Conservation (phyloP, 257 asterid genomes). For the Paraleonurus japonicus region DNA sequence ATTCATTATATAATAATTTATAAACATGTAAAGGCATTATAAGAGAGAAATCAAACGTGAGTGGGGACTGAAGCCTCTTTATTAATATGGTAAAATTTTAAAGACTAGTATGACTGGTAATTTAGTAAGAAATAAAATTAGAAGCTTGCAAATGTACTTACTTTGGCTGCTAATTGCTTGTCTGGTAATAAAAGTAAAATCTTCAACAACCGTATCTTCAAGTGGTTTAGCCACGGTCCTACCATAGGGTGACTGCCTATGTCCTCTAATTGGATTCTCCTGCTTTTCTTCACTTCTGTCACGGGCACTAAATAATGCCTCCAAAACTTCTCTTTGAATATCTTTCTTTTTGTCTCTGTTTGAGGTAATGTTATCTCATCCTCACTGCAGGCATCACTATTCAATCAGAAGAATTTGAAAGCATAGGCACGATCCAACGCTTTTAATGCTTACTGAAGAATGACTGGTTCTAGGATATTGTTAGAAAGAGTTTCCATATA, state of each 20-base stretch:
- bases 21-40: neutral
- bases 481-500: neutral
- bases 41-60: neutral
- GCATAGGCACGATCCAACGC: slow-evolving; percentile 11
- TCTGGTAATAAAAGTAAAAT: slow-evolving; percentile 50
- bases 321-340: slow-evolving; percentile 49
- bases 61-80: slow-evolving; percentile 8
- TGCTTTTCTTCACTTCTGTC: slow-evolving; percentile 38
- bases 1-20: neutral
- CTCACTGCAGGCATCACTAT: slow-evolving; percentile 25
- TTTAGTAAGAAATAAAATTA: neutral
- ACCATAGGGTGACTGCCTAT: slow-evolving; percentile 33
- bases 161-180: slow-evolving; percentile 38
- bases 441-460: neutral
- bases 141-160: slow-evolving; percentile 32
- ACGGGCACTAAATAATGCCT: slow-evolving; percentile 46
- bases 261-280: slow-evolving; percentile 24
- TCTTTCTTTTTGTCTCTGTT: slow-evolving; percentile 33
- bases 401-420: slow-evolving; percentile 34
- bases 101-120: neutral
- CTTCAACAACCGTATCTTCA: slow-evolving; percentile 38
- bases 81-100: slow-evolving; percentile 13
- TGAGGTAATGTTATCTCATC: slow-evolving; percentile 25
- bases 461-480: neutral
- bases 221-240: slow-evolving; percentile 49